These are phyloP conservation scores for Conringia planisiliqua DNA, from an alignment of 345 rosid species.

Conservation along the genomic window DNA sequence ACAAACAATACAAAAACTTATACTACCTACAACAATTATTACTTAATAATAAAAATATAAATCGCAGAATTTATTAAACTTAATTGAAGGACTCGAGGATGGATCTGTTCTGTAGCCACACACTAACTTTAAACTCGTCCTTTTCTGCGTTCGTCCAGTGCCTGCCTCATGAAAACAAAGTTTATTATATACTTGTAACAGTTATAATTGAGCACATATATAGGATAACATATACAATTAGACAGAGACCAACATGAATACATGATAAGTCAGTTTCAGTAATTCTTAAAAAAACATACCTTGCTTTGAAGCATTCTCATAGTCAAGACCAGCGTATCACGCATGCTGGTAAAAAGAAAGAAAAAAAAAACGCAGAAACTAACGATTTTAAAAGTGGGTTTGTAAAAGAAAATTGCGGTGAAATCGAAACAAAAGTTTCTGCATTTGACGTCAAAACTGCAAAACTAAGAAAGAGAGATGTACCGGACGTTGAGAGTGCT, in stretches of 20 bases:
- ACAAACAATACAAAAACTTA: not conserved
- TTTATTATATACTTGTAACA: not conserved
- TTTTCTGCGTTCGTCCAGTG: conserved; percentile 68
- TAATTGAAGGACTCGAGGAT: conserved; percentile 25
- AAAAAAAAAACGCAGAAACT: not conserved
- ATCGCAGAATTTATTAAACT: not conserved
- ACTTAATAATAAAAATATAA: conserved; percentile 11
- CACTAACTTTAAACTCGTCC: conserved; percentile 44
- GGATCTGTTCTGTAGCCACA: conserved; percentile 25
- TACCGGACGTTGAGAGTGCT: conserved; percentile 64
- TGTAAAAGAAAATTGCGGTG: not conserved
- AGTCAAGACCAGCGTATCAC: conserved; percentile 71
- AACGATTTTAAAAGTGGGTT: not conserved
- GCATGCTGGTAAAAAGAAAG: conserved; percentile 39
- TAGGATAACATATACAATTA: not conserved
- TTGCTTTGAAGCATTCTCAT: conserved; percentile 72
- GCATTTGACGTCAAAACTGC: not conserved
- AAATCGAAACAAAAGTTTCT: not conserved
- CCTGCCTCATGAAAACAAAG: conserved; percentile 41
- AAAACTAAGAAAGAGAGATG: not conserved
- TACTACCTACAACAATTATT: conserved; percentile 14
- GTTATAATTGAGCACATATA: not conserved
- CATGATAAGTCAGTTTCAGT: not conserved
- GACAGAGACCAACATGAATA: not conserved
- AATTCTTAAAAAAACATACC: conserved; percentile 38